phyloP scores from a whole-genome alignment of 352 stramenopile species.

The Lagenidium giganteum region DNA sequence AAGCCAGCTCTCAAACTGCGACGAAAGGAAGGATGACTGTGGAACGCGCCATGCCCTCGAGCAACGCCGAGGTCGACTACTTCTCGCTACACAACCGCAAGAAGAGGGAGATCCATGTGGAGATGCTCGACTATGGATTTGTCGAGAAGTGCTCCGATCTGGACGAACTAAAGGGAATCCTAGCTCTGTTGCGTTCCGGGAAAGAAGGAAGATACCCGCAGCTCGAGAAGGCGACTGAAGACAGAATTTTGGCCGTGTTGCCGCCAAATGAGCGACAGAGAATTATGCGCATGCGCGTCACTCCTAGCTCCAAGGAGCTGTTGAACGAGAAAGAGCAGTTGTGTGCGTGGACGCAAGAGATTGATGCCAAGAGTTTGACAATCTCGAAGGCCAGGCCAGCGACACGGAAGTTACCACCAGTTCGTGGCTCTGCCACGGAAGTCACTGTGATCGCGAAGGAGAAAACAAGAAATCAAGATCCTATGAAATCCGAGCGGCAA shows the following conservation, averaged over 20 bases:
- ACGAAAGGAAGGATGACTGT: constrained; percentile 7
- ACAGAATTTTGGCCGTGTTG: constrained; percentile 75
- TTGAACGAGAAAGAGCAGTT: constrained; percentile 56
- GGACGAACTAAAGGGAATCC: constrained; percentile 84
- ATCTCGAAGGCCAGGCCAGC: constrained; percentile 27
- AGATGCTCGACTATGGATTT: constrained; percentile 92
- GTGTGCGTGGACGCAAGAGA: constrained; percentile 49
- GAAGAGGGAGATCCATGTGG: constrained; percentile 63
- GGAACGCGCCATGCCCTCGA: too few species aligned
- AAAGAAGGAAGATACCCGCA: constrained; percentile 89
- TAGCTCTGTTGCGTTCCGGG: constrained; percentile 78
- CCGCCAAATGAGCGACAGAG: constrained; percentile 68
- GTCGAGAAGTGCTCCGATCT: constrained; percentile 79
- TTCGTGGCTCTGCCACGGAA: constrained; percentile 41
- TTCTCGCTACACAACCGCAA: constrained; percentile 76
- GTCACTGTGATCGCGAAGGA: too few species aligned
- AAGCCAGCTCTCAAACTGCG: constrained; percentile 15
- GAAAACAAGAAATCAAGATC: constrained; percentile 1
- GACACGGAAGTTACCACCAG: constrained; percentile 27
- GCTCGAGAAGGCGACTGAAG: constrained; percentile 76
- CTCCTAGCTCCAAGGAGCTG: constrained; percentile 50
- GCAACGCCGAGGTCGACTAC: constrained; percentile 69
- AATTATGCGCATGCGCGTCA: constrained; percentile 62
- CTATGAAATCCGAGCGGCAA: constrained; percentile 15
- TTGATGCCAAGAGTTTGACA: constrained; percentile 47